Evolutionary conservation across 768 basidiomycete species (phyloP), one percentile per base, ranked within the genome.

Genomic region (Tricholoma bakamatsutake): DNA sequence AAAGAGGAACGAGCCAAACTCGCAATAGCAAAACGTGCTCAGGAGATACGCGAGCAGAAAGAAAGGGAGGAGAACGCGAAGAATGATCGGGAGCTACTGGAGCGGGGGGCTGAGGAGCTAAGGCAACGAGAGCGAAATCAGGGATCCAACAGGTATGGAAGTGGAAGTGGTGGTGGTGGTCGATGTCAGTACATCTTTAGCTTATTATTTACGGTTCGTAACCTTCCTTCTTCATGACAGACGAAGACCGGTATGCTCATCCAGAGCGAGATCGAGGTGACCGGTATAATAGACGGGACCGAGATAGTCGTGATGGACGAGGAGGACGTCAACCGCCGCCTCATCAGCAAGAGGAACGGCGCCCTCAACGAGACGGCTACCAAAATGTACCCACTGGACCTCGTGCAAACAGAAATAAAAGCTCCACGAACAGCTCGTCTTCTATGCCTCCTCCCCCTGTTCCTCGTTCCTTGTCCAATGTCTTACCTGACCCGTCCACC

Each of bases 1-100:
- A 98, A 91, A 71, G 91, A 94, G 61, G 90, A 97, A 64, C 84
- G 96, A 49, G 92, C 91, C 15, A 83, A 84, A 65, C 72, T 97
- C 34, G 96, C 96, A 3, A 89, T 98, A 57, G 85, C 87, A 13
- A 90, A 91, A 63, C 86, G 96, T 12, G 81, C 85, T 17, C 81
- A 88, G 56, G 95, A 98, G 67, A 87, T 98, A 39, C 80, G 75
- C 50, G 83, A 83, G 43, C 81, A 91, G 64, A 84, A 78, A 57
- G 83, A 81, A 53, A 80, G 76, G 49, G 85, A 87, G 17, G 88
- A 92, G 46, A 72, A 72, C 5, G 57, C 83, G 4, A 78, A 77
- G 59, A 67, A 70, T 40, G 85, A 92, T 57, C 75, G 93, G 37
- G 85, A 90, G 57, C 69, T 66, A 5, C 77, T 98, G 24, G 96